These are phyloP conservation scores for Leptomonas pyrrhocoris DNA, from an alignment of 208 protist genomes.

Conservation along the genomic window DNA sequence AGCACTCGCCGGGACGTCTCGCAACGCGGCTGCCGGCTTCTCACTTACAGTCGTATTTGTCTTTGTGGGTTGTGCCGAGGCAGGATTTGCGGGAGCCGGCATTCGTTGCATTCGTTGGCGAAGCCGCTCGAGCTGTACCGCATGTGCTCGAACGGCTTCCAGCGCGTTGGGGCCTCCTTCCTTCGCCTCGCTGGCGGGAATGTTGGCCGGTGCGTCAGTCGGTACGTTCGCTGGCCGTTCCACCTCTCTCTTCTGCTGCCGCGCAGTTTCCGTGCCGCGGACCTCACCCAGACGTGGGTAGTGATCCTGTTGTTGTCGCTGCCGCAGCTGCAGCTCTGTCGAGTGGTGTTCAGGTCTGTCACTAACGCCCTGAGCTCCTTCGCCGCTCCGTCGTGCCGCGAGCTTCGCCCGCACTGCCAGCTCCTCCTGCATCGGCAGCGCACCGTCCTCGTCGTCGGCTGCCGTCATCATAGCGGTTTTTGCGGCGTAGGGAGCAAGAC, in stretches of 20 bases:
- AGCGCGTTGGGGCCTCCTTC: constrained; percentile 7
- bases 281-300: constrained; percentile 10
- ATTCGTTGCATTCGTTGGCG: constrained; percentile 1
- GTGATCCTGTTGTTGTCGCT: not conserved
- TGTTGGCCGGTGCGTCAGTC: constrained; percentile 8
- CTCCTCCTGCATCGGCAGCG: constrained; percentile 29
- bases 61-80: not conserved
- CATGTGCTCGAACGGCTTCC: constrained; percentile 20
- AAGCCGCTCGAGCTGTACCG: constrained; percentile 20
- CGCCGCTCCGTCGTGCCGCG: not conserved
- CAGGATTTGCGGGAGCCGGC: not conserved
- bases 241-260: not conserved
- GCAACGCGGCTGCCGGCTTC: not conserved
- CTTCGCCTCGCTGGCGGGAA: not conserved
- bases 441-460: not conserved
- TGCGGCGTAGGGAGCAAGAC: not conserved
- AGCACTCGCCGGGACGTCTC: not conserved
- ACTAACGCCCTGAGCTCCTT: no score
- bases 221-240: constrained; percentile 16
- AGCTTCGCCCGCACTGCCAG: constrained; percentile 19
- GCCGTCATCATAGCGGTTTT: not conserved
- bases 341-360: no score
- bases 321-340: not conserved
- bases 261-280: not conserved
- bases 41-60: not conserved